Percentiles rank a stretch among this genome's conserved stretches.
Evolutionary conservation across 371 early-diverging fungal species (phyloP).

Genomic region (Syncephalastrum monosporum): DNA sequence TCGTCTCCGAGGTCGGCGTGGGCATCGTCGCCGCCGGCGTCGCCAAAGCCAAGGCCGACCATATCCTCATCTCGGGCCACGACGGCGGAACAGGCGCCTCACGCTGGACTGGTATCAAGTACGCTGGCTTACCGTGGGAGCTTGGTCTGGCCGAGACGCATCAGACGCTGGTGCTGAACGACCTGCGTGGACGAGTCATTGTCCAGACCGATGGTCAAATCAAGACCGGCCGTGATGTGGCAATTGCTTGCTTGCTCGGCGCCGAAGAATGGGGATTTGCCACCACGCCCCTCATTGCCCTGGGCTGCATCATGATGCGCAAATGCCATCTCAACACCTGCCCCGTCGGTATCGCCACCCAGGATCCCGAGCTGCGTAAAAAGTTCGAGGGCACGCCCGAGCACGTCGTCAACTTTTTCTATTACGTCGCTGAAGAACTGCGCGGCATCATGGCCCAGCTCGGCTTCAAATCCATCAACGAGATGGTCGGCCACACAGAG

Average conservation of each 20-base stretch:
- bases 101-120: conserved; percentile 97
- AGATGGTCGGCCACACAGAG: conserved; percentile 94
- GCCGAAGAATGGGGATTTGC: conserved; percentile 99
- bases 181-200: conserved; percentile 91
- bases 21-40: conserved; percentile 97
- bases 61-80: conserved; percentile 93
- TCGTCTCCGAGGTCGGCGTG: conserved; percentile 96
- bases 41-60: conserved; percentile 96
- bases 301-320: conserved; percentile 96
- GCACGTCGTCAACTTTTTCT: conserved; percentile 97
- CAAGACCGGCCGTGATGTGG: conserved; percentile 95
- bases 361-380: conserved; percentile 90
- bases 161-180: conserved; percentile 93
- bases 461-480: conserved; percentile 89
- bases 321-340: conserved; percentile 86
- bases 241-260: conserved; percentile 92
- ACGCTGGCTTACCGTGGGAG: conserved; percentile 98
- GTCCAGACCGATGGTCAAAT: conserved; percentile 98
- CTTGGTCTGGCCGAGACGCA: conserved; percentile 96
- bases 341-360: conserved; percentile 97
- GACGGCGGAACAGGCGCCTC: conserved; percentile 99
- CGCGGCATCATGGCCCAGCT: conserved; percentile 91
- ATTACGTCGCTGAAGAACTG: conserved; percentile 93
- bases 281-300: conserved; percentile 95
- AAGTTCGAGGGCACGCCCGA: conserved; percentile 95